Conservation (phyloP, 2,329 filamentous ascomycete species). For the Ophiocordyceps australis region DNA sequence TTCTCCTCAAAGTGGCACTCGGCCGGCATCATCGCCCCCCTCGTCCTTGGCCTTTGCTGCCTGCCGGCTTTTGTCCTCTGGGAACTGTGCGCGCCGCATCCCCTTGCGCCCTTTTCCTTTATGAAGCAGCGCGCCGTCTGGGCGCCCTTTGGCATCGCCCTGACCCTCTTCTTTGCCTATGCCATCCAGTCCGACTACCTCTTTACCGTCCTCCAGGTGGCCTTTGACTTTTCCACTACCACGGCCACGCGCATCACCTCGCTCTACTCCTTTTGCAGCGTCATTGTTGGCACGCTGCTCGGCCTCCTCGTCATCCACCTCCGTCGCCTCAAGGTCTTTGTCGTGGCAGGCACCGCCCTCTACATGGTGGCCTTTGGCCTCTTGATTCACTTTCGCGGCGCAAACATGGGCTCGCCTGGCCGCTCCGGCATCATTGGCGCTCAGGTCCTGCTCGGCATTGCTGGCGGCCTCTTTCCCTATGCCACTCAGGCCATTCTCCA, state of each 20-base stretch:
- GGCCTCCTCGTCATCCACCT: conserved; percentile 32
- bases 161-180: conserved; percentile 31
- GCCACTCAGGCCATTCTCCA: conserved; percentile 20
- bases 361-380: conserved; percentile 39
- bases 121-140: conserved; percentile 40
- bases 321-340: conserved; percentile 37
- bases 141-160: conserved; percentile 36
- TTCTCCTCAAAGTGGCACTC: conserved; percentile 26
- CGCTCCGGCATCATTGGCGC: conserved; percentile 35
- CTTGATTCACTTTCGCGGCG: conserved; percentile 35
- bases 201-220: conserved; percentile 38
- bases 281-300: conserved; percentile 31
- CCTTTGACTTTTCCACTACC: conserved; percentile 34
- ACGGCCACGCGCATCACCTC: conserved; percentile 36
- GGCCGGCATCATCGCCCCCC: conserved; percentile 29
- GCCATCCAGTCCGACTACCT: conserved; percentile 39
- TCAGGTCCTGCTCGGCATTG: conserved; percentile 37
- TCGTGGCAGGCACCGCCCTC: conserved; percentile 33
- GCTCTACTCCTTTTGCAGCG: conserved; percentile 33
- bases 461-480: conserved; percentile 35
- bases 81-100: conserved; percentile 28
- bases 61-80: conserved; percentile 32
- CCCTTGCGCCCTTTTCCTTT: conserved; percentile 38
- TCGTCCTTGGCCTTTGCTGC: conserved; percentile 29
- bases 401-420: conserved; percentile 14